A percentile compares a stretch with the other conserved stretches of the same genome.
These are phyloP conservation scores for Aschersonia sp. DNA, from an alignment of 2,329 filamentous ascomycete species.

Conservation along the genomic window DNA sequence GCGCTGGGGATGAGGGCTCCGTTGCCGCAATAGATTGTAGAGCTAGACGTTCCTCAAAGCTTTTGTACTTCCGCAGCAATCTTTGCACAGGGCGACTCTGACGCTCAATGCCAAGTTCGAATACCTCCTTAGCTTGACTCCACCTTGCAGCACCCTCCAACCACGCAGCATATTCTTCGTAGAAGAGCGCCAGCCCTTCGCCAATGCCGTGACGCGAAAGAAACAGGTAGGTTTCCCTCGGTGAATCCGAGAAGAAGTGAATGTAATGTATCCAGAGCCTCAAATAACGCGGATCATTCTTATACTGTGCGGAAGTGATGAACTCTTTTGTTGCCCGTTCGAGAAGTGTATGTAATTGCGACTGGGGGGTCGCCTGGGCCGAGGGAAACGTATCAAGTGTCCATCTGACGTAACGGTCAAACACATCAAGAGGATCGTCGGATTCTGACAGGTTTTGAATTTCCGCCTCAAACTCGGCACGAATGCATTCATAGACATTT, in stretches of 20 bases:
- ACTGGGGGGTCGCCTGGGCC: slow-evolving; percentile 79
- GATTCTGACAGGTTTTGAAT: slow-evolving; percentile 65
- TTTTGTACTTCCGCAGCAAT: slow-evolving; percentile 75
- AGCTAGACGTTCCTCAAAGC: slow-evolving; percentile 72
- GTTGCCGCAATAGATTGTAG: slow-evolving; percentile 44
- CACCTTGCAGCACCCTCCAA: slow-evolving; percentile 72
- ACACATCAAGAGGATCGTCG: slow-evolving; percentile 90
- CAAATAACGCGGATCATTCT: slow-evolving; percentile 86
- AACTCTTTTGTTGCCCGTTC: slow-evolving; percentile 90
- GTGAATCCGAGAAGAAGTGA: slow-evolving; percentile 80
- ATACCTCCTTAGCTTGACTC: slow-evolving; percentile 88
- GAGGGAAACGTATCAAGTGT: slow-evolving; percentile 90
- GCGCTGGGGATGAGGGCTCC: slow-evolving; percentile 71
- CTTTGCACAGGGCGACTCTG: slow-evolving; percentile 74
- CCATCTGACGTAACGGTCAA: slow-evolving; percentile 95
- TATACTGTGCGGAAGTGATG: slow-evolving; percentile 73
- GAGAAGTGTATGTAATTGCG: slow-evolving; percentile 75
- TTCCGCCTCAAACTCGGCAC: slow-evolving; percentile 78
- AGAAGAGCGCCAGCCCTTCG: slow-evolving; percentile 77
- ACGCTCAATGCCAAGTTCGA: slow-evolving; percentile 74
- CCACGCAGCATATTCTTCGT: slow-evolving; percentile 94
- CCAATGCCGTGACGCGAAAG: slow-evolving; percentile 79
- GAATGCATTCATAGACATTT: slow-evolving; percentile 63
- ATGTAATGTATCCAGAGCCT: slow-evolving; percentile 94
- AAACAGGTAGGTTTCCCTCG: slow-evolving; percentile 84